Evolutionary conservation across 2,329 filamentous ascomycete species (phyloP).

Genomic region (Ramularia endophylla): DNA sequence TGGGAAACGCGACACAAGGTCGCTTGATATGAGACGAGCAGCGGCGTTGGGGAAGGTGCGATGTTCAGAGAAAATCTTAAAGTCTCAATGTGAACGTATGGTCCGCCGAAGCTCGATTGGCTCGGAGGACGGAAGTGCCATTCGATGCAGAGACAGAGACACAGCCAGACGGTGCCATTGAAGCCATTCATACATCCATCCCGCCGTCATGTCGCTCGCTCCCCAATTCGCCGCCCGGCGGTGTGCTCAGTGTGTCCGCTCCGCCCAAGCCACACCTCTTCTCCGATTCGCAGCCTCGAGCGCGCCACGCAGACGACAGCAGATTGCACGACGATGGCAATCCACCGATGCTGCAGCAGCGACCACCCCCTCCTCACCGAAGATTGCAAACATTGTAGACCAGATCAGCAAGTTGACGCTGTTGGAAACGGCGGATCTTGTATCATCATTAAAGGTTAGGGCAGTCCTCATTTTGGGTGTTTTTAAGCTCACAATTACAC

Average conservation of each 20-base stretch:
- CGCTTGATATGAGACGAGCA: too few species aligned
- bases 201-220: conserved; percentile 38
- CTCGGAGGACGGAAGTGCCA: too few species aligned
- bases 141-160: too few species aligned
- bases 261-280: conserved; percentile 17
- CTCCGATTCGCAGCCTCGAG: conserved; percentile 23
- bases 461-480: neutral
- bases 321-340: conserved; percentile 68
- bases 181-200: conserved; percentile 5
- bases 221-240: conserved; percentile 39
- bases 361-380: conserved; percentile 62
- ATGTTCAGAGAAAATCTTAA: too few species aligned
- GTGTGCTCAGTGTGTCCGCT: conserved; percentile 35
- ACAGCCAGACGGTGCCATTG: too few species aligned
- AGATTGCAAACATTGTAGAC: conserved; percentile 92
- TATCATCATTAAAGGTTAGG: conserved; percentile 84
- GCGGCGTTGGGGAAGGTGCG: too few species aligned
- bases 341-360: conserved; percentile 64
- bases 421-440: conserved; percentile 93
- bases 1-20: neutral
- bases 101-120: too few species aligned
- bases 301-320: conserved; percentile 18
- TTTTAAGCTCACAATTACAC: too few species aligned
- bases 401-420: conserved; percentile 98
- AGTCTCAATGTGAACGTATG: too few species aligned